Base-by-base conservation (phyloP, 306 rosid species). In the Rosa multiflora region DNA sequence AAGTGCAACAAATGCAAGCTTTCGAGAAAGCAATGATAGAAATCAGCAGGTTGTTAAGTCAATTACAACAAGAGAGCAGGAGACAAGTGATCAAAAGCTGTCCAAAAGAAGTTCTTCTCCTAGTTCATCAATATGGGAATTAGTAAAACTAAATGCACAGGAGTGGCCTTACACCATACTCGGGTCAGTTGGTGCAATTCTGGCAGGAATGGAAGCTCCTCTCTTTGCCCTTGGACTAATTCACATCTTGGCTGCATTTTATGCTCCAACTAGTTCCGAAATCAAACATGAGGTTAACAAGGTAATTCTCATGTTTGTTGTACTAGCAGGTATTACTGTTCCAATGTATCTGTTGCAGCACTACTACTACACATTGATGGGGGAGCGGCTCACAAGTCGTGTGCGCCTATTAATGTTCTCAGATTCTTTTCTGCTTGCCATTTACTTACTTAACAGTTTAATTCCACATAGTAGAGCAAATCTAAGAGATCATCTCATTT, bases 201-300 rank as follows among this genome's bases (percentile, higher is more conserved):
- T 89, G 76, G 98, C 93, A 35, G 98, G 98, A 76, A 87, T 91
- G 90, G 94, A 89, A 88, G 93, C 93, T 81, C 98, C 98, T 78
- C 87, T 93, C 9, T 93, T 93, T 81, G 92, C 94, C 23, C 86
- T 93, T 47, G 97, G 93, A 68, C 85, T 93, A 58, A 91, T 97
- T 12, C 90, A 93, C 61, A 83, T 91, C 67, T 84, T 91, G 82
- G 74, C 90, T 49, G 91, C 90, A 74, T 93, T 93, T 81, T 93
- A 91, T 80, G 86, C 92, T 13, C 86, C 89, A 12, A 20, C 74
- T 14, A 84, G 72, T 79, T 90, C 91, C 73, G 84, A 70, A 80
- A 86, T 93, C 76, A 89, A 86, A 82, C 76, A 85, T 59, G 94
- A 91, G 69, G 88, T 93, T 76, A 85, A 89, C 72, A 67, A 77